Conservation (phyloP, 2,329 filamentous ascomycete genomes). For the Ascochyta koolunga region DNA sequence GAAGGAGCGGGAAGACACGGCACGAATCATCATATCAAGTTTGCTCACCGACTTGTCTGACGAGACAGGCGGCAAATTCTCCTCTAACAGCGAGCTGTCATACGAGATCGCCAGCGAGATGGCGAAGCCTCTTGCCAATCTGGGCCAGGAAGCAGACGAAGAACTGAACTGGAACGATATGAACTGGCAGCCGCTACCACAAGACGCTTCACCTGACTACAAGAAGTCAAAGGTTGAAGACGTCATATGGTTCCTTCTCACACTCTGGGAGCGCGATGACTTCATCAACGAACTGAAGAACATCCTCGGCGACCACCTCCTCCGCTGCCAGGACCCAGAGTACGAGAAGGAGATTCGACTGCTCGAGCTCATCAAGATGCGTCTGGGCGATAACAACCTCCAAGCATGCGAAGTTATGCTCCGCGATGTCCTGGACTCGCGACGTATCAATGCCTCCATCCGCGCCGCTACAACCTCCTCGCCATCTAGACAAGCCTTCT, state of each 20-base stretch:
- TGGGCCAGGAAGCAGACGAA: conserved; percentile 58
- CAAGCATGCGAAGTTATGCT: conserved; percentile 98
- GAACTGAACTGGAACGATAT: conserved; percentile 91
- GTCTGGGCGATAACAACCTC: conserved; percentile 83
- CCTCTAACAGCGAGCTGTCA: conserved; percentile 70
- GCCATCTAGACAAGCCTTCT: conserved; percentile 6
- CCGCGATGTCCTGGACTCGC: conserved; percentile 85
- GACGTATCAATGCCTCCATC: conserved; percentile 68
- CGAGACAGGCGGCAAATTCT: conserved; percentile 47
- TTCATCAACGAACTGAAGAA: conserved; percentile 95
- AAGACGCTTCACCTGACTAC: conserved; percentile 90
- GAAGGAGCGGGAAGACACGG: conserved; percentile 77
- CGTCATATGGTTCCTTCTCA: conserved; percentile 88
- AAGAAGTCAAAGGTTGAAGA: conserved; percentile 87
- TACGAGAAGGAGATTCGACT: conserved; percentile 83
- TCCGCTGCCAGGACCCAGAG: conserved; percentile 64
- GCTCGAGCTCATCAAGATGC: conserved; percentile 82
- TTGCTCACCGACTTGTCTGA: conserved; percentile 68
- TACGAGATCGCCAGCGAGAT: conserved; percentile 70
- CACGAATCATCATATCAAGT: conserved; percentile 76
- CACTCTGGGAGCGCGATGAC: conserved; percentile 85
- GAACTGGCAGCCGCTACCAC: conserved; percentile 89
- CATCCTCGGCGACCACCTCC: conserved; percentile 82
- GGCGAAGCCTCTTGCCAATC: conserved; percentile 63
- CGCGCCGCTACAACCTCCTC: conserved; percentile 26